These are phyloP conservation scores for Caloboletus firmus DNA, from an alignment of 1,284 basidiomycete genomes.

Conservation along the genomic window DNA sequence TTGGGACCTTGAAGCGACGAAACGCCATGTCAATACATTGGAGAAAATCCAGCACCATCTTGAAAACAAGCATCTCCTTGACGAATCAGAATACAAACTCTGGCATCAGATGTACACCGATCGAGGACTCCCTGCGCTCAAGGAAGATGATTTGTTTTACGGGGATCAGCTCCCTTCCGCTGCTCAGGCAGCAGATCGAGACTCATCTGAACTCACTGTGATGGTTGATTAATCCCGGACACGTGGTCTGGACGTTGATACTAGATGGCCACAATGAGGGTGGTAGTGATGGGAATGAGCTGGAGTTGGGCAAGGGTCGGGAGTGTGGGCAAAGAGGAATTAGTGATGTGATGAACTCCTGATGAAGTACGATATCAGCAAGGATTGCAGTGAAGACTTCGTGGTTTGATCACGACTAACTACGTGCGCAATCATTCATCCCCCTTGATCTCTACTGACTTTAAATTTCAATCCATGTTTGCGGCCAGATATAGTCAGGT, in stretches of 20 bases:
- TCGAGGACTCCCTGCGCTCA: neutral
- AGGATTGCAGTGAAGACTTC: no score
- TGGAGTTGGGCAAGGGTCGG: no score
- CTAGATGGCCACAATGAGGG: no score
- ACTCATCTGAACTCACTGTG: neutral
- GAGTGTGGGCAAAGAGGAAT: no score
- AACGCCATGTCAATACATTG: neutral
- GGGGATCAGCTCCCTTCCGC: neutral
- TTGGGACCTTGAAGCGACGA: neutral
- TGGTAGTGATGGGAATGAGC: no score
- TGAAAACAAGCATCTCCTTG: neutral
- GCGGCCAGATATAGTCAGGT: no score
- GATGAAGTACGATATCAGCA: no score
- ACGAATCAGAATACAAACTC: neutral
- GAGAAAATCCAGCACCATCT: neutral
- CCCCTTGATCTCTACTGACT: no score
- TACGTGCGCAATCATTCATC: no score
- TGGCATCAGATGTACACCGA: neutral
- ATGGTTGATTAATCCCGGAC: neutral
- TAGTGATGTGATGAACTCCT: no score
- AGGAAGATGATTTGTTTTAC: neutral
- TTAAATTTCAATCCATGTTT: no score
- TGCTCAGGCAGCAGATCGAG: neutral
- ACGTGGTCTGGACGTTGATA: neutral
- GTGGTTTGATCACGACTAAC: no score